phyloP scores from a whole-genome alignment of 305 asterid genomes.

The Rubia peregrina region DNA sequence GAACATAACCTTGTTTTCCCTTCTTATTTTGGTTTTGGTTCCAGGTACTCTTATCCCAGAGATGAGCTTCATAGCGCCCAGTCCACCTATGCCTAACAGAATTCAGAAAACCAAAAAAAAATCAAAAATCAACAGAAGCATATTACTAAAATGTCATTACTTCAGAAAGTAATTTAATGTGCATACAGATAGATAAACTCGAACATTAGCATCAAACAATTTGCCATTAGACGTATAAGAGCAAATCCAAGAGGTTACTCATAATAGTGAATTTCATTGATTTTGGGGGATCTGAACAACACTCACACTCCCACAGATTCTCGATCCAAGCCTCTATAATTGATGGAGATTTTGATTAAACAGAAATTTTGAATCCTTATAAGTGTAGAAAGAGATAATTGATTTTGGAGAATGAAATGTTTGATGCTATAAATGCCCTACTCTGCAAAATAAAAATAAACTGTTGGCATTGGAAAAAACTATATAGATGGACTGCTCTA shows the following conservation, averaged over 20 bases:
- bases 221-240: not conserved
- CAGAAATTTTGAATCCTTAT: not conserved
- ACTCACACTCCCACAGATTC: not conserved
- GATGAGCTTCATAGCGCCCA: conserved; percentile 99
- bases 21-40: conserved; percentile 96
- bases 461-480: not conserved
- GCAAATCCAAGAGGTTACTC: not conserved
- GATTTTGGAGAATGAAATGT: not conserved
- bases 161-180: not conserved
- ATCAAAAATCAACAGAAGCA: conserved; percentile 3
- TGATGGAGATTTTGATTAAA: not conserved
- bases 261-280: not conserved
- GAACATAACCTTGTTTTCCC: conserved; percentile 83
- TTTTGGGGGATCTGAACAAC: not conserved
- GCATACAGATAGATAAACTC: not conserved
- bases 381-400: not conserved
- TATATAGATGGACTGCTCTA: not conserved
- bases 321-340: not conserved
- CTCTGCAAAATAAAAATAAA: not conserved
- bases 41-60: conserved; percentile 99
- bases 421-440: not conserved
- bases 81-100: conserved; percentile 91
- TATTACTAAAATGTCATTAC: not conserved
- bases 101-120: not conserved
- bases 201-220: not conserved